Conservation (phyloP, 1,284 basidiomycete genomes). For the Ustilago hordei region DNA sequence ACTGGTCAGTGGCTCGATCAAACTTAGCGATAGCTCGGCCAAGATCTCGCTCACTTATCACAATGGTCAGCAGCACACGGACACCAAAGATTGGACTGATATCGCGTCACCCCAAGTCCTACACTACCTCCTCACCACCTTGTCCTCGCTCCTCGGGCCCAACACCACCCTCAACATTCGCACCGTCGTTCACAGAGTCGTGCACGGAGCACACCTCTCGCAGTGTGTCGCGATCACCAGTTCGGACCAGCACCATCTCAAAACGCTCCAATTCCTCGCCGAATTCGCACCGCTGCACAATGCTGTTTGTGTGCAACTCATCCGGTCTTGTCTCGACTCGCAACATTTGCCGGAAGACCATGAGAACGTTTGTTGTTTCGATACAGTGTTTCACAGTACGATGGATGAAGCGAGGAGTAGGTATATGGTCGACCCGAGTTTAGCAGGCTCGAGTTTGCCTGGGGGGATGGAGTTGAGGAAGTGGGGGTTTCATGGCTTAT, state of each 20-base stretch:
- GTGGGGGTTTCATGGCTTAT: constrained; percentile 43
- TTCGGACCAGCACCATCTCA: constrained; percentile 5
- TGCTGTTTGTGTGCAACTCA: constrained; percentile 21
- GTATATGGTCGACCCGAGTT: constrained; percentile 18
- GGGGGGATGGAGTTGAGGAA: constrained; percentile 33
- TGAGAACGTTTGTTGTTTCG: constrained; percentile 27
- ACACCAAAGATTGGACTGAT: constrained; percentile 5
- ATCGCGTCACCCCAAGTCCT: constrained; percentile 5
- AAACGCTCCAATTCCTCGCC: constrained; percentile 24
- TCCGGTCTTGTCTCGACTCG: constrained; percentile 19
- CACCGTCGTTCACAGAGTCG: constrained; percentile 31
- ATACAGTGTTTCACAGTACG: constrained; percentile 33
- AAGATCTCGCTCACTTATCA: not conserved
- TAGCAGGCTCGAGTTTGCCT: constrained; percentile 15
- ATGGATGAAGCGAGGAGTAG: constrained; percentile 14
- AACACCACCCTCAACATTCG: constrained; percentile 4
- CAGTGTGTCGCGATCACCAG: constrained; percentile 19
- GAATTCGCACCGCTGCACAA: constrained; percentile 45
- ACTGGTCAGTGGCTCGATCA: constrained; percentile 6
- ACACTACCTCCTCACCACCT: not conserved
- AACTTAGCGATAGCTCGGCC: not conserved
- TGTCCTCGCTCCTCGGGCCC: not conserved
- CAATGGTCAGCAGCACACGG: not conserved
- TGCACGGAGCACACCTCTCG: constrained; percentile 34
- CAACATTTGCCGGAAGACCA: constrained; percentile 2